phyloP scores from a whole-genome alignment of 1,139 yeast species.

The Suhomyces wounanorum region DNA sequence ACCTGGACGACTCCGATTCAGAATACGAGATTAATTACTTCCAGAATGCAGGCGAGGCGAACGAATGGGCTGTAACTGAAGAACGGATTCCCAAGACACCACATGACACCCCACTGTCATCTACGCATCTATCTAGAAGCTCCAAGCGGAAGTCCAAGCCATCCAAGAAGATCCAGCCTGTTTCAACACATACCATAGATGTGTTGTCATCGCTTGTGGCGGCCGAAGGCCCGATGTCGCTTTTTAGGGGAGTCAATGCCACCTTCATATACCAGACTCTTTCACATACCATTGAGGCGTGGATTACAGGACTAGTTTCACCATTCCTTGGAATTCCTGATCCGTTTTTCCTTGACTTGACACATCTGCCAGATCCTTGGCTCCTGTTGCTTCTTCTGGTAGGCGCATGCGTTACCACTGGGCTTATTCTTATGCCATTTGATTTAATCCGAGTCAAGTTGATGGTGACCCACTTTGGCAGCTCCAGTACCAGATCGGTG shows the following conservation, averaged over 20 bases:
- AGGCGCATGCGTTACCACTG: slow-evolving; percentile 71
- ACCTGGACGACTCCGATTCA: slow-evolving; percentile 16
- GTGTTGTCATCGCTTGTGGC: slow-evolving; percentile 67
- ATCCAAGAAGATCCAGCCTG: slow-evolving; percentile 51
- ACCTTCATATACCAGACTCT: slow-evolving; percentile 77
- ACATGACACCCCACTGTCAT: not conserved
- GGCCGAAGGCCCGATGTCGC: slow-evolving; percentile 80
- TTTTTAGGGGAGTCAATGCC: slow-evolving; percentile 86
- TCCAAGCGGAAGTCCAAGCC: slow-evolving; percentile 8
- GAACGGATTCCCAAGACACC: not conserved
- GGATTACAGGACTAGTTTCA: slow-evolving; percentile 87
- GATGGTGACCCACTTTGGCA: slow-evolving; percentile 58
- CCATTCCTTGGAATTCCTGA: slow-evolving; percentile 87
- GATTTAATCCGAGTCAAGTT: slow-evolving; percentile 79
- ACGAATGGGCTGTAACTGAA: slow-evolving; percentile 7
- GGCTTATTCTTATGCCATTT: slow-evolving; percentile 76
- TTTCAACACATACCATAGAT: slow-evolving; percentile 68
- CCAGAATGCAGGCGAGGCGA: slow-evolving; percentile 31
- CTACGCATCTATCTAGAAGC: not conserved
- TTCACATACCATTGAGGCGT: slow-evolving; percentile 79
- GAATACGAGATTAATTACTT: slow-evolving; percentile 55
- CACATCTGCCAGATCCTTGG: slow-evolving; percentile 78
- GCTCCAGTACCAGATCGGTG: slow-evolving; percentile 35
- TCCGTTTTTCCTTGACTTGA: slow-evolving; percentile 80
- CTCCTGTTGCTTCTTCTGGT: slow-evolving; percentile 68